Percentiles rank a stretch among this genome's conserved stretches.
Conservation (phyloP, 1,139 yeast species). For the Taphrina populina region DNA sequence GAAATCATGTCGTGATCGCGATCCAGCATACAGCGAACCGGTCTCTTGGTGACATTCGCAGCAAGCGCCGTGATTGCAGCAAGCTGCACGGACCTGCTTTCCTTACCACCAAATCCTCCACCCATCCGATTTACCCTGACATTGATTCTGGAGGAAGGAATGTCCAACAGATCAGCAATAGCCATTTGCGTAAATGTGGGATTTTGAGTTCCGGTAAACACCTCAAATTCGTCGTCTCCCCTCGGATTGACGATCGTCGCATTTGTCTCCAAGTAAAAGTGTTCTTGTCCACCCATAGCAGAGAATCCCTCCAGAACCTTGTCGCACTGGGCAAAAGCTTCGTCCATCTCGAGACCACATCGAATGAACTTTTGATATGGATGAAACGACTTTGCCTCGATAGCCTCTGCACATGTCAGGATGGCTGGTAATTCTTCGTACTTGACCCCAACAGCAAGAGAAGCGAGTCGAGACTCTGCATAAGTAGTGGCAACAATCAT, state of each 20-base stretch:
- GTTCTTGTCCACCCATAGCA: slow-evolving; percentile 52
- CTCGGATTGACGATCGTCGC: slow-evolving; percentile 50
- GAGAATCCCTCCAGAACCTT: slow-evolving; percentile 47
- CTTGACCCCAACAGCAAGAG: slow-evolving; percentile 49
- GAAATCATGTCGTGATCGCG: slow-evolving; percentile 51
- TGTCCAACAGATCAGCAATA: slow-evolving; percentile 49
- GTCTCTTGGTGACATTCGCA: slow-evolving; percentile 51
- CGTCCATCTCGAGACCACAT: slow-evolving; percentile 48
- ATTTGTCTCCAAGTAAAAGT: slow-evolving; percentile 52
- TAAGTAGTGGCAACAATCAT: slow-evolving; percentile 48
- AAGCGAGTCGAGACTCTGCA: slow-evolving; percentile 49
- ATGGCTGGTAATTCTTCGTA: slow-evolving; percentile 49
- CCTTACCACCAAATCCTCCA: slow-evolving; percentile 67
- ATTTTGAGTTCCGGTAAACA: slow-evolving; percentile 50
- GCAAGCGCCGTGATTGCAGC: slow-evolving; percentile 58
- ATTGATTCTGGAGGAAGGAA: slow-evolving; percentile 49
- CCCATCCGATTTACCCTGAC: slow-evolving; percentile 54
- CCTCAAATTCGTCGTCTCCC: slow-evolving; percentile 49
- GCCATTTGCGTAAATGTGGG: slow-evolving; percentile 50
- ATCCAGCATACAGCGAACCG: slow-evolving; percentile 49
- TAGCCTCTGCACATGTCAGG: slow-evolving; percentile 50
- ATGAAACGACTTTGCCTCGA: slow-evolving; percentile 47
- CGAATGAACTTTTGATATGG: slow-evolving; percentile 43
- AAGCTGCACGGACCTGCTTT: slow-evolving; percentile 49
- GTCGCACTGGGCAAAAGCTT: slow-evolving; percentile 46